Evolutionary conservation across 2,329 filamentous ascomycete genomes (phyloP).

Genomic region (Neurospora sp.): DNA sequence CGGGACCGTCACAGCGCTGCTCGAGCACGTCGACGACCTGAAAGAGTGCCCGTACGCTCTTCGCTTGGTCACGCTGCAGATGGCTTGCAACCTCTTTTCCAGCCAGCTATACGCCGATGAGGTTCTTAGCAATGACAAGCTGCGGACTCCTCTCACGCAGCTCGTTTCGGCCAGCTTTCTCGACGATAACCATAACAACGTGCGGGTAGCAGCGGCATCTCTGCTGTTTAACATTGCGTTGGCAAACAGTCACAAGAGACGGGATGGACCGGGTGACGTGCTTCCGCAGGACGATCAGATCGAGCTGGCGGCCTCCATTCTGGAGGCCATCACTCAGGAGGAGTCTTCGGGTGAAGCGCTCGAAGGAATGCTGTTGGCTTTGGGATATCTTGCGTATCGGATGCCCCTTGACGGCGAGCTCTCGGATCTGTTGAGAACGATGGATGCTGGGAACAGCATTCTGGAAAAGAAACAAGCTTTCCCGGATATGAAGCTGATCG

Average conservation of each 20-base stretch:
- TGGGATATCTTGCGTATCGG: slow-evolving; percentile 68
- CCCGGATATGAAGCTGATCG: slow-evolving; percentile 46
- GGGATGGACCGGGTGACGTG: slow-evolving; percentile 43
- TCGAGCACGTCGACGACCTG: slow-evolving; percentile 48
- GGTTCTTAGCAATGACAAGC: slow-evolving; percentile 39
- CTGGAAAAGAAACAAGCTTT: slow-evolving; percentile 46
- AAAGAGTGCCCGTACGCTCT: slow-evolving; percentile 63
- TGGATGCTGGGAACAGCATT: slow-evolving; percentile 64
- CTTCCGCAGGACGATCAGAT: slow-evolving; percentile 64
- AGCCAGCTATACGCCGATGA: slow-evolving; percentile 60
- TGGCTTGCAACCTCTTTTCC: slow-evolving; percentile 77
- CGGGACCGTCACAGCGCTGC: slow-evolving; percentile 50
- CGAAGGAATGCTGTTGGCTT: slow-evolving; percentile 63
- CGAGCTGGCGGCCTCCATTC: slow-evolving; percentile 68
- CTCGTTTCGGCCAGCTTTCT: slow-evolving; percentile 71
- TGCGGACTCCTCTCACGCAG: slow-evolving; percentile 52
- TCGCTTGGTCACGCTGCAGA: slow-evolving; percentile 72
- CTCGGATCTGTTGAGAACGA: slow-evolving; percentile 64
- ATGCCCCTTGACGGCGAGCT: slow-evolving; percentile 62
- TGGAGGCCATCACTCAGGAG: slow-evolving; percentile 60
- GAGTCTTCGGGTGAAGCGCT: slow-evolving; percentile 58
- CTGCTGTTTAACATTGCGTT: slow-evolving; percentile 75
- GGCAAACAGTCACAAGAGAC: slow-evolving; percentile 56
- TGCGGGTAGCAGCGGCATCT: slow-evolving; percentile 72
- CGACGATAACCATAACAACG: slow-evolving; percentile 61